phyloP scores from a whole-genome alignment of 148 eudicot species.

The Simmondsia chinensis region DNA sequence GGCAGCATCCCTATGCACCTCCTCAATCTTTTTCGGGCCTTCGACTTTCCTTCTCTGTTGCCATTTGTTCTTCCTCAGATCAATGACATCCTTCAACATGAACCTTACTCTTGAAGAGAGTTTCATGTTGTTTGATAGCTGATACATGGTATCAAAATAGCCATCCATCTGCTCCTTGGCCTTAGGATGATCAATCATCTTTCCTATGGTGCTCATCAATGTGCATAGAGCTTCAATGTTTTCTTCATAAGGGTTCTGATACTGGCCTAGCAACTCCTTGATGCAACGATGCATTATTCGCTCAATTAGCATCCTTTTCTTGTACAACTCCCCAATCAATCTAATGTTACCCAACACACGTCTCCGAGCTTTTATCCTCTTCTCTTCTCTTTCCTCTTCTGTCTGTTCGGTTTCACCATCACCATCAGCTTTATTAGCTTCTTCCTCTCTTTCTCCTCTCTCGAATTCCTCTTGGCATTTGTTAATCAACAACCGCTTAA shows the following conservation, averaged over 20 bases:
- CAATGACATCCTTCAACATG: conserved; percentile 83
- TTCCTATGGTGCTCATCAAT: conserved; percentile 90
- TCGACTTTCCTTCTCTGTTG: conserved; percentile 88
- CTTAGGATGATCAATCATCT: conserved; percentile 73
- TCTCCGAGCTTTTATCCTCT: conserved; percentile 49
- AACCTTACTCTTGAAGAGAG: conserved; percentile 79
- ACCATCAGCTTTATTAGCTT: conserved; percentile 60
- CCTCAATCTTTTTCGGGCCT: conserved; percentile 96
- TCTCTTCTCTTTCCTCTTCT: conserved; percentile 56
- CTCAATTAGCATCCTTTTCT: conserved; percentile 85
- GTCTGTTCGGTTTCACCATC: conserved; percentile 55
- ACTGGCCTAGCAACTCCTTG: conserved; percentile 53
- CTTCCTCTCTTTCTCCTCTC: conserved; percentile 72
- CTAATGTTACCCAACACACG: conserved; percentile 82
- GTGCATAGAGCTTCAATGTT: conserved; percentile 88
- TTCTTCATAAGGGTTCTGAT: conserved; percentile 77
- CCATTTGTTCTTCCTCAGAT: conserved; percentile 86
- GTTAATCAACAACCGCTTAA: too few relatives aligned
- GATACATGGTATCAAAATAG: conserved; percentile 56
- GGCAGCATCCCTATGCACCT: conserved; percentile 90
- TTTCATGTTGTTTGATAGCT: conserved; percentile 67
- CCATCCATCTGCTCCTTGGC: conserved; percentile 83
- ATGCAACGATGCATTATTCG: conserved; percentile 92
- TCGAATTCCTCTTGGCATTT: conserved; percentile 90
- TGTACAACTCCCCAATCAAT: conserved; percentile 71